phyloP scores from a whole-genome alignment of 202 grass and related monocot genomes.

The Carex sylvatica region DNA sequence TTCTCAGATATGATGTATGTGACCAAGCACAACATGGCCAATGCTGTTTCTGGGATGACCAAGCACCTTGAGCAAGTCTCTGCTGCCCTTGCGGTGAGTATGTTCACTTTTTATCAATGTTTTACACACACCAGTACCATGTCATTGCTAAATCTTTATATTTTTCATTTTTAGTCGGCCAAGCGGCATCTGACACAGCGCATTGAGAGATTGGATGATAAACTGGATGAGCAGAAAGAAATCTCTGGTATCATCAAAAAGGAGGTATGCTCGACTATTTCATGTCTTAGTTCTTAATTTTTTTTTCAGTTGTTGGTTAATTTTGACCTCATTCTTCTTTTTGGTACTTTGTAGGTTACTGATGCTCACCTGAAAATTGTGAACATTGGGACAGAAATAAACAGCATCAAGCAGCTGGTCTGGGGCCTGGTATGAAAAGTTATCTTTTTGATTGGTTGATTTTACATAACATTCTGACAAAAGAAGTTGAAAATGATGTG shows the following conservation, averaged over 20 bases:
- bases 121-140: background rate
- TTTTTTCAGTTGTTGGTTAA: background rate
- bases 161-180: conserved; percentile 49
- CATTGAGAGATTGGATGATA: conserved; percentile 93
- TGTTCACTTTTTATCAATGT: background rate
- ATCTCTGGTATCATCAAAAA: conserved; percentile 91
- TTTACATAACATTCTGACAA: conserved; percentile 21
- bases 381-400: conserved; percentile 79
- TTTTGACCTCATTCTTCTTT: background rate
- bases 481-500: conserved; percentile 30
- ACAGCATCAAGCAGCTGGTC: conserved; percentile 73
- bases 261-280: conserved; percentile 48
- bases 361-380: conserved; percentile 79
- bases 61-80: conserved; percentile 90
- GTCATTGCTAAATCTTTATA: conserved; percentile 8
- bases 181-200: conserved; percentile 94
- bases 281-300: background rate
- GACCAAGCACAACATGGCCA: conserved; percentile 90
- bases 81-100: conserved; percentile 78
- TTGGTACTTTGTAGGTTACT: conserved; percentile 55
- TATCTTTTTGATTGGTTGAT: background rate
- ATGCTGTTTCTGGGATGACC: conserved; percentile 87
- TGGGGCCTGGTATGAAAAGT: conserved; percentile 76
- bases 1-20: conserved; percentile 96
- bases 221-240: conserved; percentile 95